Evolutionary conservation across 345 rosid species (phyloP).

Genomic region (Euphorbia lathyris): DNA sequence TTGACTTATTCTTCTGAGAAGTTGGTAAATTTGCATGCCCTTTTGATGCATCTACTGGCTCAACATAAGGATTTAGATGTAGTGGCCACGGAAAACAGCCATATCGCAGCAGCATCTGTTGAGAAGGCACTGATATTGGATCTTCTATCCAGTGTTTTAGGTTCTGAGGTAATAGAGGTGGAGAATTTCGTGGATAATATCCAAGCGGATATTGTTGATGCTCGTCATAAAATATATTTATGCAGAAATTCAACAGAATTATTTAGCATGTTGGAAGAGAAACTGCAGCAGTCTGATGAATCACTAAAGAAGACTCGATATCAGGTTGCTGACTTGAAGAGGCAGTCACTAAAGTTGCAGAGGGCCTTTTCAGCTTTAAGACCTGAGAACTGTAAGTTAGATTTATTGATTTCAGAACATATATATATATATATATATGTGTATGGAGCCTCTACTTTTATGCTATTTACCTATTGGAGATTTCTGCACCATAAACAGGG

Average conservation of each 20-base stretch:
- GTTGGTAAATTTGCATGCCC: constrained; percentile 60
- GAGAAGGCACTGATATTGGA: constrained; percentile 74
- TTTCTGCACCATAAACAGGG: constrained; percentile 47
- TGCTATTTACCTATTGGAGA: constrained; percentile 8
- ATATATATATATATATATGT: too few species aligned
- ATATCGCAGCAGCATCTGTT: constrained; percentile 39
- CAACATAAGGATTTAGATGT: constrained; percentile 54
- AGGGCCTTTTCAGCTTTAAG: constrained; percentile 49
- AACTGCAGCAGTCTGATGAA: constrained; percentile 53
- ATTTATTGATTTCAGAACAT: not conserved
- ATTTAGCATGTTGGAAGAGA: constrained; percentile 42
- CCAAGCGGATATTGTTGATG: constrained; percentile 60
- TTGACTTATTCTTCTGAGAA: constrained; percentile 56
- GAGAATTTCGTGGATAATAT: constrained; percentile 58
- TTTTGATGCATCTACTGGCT: constrained; percentile 74
- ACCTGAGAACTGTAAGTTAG: constrained; percentile 55
- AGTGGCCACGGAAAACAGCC: constrained; percentile 34
- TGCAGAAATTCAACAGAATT: constrained; percentile 45
- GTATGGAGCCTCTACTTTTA: constrained; percentile 11
- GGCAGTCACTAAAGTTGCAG: constrained; percentile 59
- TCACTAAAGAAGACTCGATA: constrained; percentile 58
- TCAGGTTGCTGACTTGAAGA: constrained; percentile 59
- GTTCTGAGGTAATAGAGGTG: constrained; percentile 74
- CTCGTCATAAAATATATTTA: constrained; percentile 55
- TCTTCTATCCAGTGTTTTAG: constrained; percentile 67